Conservation (phyloP, 768 basidiomycete species). For the Pholiota conissans region DNA sequence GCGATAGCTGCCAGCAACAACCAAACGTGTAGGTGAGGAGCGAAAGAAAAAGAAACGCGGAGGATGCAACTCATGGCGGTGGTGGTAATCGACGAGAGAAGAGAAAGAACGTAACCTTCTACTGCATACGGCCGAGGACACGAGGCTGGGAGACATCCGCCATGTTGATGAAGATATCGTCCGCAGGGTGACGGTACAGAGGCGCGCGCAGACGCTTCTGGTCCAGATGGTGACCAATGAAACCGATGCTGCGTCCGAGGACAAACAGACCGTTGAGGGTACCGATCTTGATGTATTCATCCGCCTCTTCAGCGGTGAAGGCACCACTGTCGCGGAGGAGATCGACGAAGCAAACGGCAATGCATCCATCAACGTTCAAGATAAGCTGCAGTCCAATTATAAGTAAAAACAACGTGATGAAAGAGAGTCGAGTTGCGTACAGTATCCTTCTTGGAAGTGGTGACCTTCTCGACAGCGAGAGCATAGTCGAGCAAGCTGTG, state of each 20-base stretch:
- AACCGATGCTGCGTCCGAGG: conserved; percentile 94
- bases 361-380: conserved; percentile 95
- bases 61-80: too few relatives aligned
- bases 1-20: background rate
- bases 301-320: conserved; percentile 93
- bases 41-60: background rate
- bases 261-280: conserved; percentile 97
- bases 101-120: background rate
- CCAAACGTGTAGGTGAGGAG: background rate
- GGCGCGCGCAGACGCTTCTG: conserved; percentile 94
- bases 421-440: conserved; percentile 34
- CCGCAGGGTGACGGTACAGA: conserved; percentile 92
- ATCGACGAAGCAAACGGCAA: conserved; percentile 96
- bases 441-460: conserved; percentile 96
- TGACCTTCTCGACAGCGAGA: conserved; percentile 95
- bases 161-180: conserved; percentile 96
- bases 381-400: conserved; percentile 56
- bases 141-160: conserved; percentile 81
- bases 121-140: conserved; percentile 59
- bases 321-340: conserved; percentile 89
- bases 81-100: background rate
- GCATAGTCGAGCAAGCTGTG: conserved; percentile 93
- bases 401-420: background rate
- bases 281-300: conserved; percentile 97
- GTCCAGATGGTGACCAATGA: conserved; percentile 95